These are phyloP conservation scores for Xylaria sp. DNA, from an alignment of 2,329 filamentous ascomycete genomes.

Conservation along the genomic window DNA sequence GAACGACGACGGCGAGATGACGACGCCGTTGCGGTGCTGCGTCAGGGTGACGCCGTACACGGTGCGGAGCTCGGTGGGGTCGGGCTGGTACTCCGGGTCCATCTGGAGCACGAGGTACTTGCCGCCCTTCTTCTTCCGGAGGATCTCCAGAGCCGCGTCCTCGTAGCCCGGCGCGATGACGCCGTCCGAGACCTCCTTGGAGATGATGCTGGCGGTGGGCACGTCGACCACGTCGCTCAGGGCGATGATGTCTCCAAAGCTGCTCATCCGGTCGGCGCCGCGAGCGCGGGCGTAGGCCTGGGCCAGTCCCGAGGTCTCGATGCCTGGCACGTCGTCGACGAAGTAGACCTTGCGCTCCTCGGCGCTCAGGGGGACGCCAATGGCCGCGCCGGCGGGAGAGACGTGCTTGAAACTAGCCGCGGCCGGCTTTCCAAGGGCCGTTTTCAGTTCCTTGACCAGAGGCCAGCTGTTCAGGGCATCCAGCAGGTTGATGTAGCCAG, in stretches of 20 bases:
- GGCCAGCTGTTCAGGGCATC: conserved; percentile 97
- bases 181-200: conserved; percentile 95
- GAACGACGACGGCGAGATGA: conserved; percentile 85
- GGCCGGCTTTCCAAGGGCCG: conserved; percentile 83
- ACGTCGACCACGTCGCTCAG: conserved; percentile 89
- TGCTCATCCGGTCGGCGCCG: conserved; percentile 97
- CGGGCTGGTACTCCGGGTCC: conserved; percentile 81
- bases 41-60: conserved; percentile 88
- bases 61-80: conserved; percentile 79
- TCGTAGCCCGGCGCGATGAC: conserved; percentile 90
- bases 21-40: conserved; percentile 91
- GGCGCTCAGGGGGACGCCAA: conserved; percentile 82
- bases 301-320: conserved; percentile 83
- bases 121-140: conserved; percentile 97
- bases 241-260: conserved; percentile 95
- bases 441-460: conserved; percentile 92
- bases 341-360: conserved; percentile 98
- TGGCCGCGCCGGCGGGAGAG: conserved; percentile 92
- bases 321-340: conserved; percentile 89
- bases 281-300: conserved; percentile 95
- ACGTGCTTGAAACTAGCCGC: conserved; percentile 99
- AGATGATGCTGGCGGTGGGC: conserved; percentile 95
- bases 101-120: conserved; percentile 97
- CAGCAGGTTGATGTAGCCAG: conserved; percentile 96
- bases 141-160: conserved; percentile 81